A percentile compares a stretch with the other conserved stretches of the same genome.
phyloP scores from a whole-genome alignment of 352 stramenopile genomes.

The Phytophthora megakarya region DNA sequence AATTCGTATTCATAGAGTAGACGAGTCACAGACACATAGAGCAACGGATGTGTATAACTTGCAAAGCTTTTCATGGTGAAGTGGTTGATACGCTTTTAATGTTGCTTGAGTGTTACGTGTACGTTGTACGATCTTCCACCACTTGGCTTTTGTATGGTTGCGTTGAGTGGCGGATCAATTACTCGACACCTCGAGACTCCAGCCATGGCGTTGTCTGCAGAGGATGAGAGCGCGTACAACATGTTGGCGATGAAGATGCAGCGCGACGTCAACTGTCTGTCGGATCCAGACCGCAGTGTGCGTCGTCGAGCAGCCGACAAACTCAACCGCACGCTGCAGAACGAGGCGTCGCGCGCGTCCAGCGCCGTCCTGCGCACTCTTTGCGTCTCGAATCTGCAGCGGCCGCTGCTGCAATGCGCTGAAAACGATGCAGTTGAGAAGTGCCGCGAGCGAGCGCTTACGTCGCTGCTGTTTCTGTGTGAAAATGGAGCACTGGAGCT shows the following conservation, averaged over 20 bases:
- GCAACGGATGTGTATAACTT: constrained; percentile 24
- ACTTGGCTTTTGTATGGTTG: constrained; percentile 20
- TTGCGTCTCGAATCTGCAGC: constrained; percentile 49
- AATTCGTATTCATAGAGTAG: constrained; percentile 42
- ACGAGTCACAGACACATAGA: constrained; percentile 28
- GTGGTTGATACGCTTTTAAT: background rate
- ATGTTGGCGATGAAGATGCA: constrained; percentile 83
- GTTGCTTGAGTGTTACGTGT: constrained; percentile 13
- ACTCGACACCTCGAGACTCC: constrained; percentile 5
- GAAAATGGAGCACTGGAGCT: constrained; percentile 53
- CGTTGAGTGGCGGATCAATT: constrained; percentile 28
- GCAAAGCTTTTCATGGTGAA: constrained; percentile 14
- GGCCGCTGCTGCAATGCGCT: constrained; percentile 55
- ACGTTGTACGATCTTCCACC: constrained; percentile 27
- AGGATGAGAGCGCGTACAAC: constrained; percentile 58
- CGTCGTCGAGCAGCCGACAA: constrained; percentile 77
- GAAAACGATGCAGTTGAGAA: constrained; percentile 69
- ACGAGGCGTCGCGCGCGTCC: constrained; percentile 45
- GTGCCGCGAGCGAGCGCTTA: constrained; percentile 73
- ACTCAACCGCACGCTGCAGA: constrained; percentile 57
- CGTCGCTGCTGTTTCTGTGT: constrained; percentile 60
- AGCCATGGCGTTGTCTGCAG: constrained; percentile 50
- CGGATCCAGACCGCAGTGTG: constrained; percentile 69
- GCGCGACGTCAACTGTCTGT: constrained; percentile 82
- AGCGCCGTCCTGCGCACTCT: constrained; percentile 47